Conservation (phyloP, 345 rosid species). For the Erodium maritimum region DNA sequence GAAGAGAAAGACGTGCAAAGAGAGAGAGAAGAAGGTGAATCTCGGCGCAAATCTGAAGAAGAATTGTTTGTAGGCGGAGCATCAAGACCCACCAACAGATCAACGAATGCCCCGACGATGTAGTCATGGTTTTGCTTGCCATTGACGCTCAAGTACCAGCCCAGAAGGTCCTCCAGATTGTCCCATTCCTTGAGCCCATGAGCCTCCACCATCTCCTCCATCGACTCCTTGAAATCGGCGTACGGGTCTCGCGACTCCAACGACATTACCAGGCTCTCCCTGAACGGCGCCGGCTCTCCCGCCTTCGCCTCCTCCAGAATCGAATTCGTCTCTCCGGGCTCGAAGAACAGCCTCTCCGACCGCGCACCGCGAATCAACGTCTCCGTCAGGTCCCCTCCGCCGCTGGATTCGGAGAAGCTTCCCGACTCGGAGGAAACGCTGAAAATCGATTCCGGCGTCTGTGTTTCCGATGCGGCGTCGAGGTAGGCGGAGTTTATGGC, state of each 20-base stretch:
- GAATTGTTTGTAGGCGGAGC: not conserved
- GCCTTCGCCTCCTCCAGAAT: conserved; percentile 5
- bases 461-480: no score
- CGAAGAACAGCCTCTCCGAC: conserved; percentile 31
- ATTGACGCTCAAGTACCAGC: conserved; percentile 41
- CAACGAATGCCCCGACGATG: conserved; percentile 37
- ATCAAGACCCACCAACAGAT: conserved; percentile 19
- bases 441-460: not conserved
- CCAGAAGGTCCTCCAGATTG: conserved; percentile 28
- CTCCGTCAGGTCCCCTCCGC: conserved; percentile 8
- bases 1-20: conserved; percentile 9
- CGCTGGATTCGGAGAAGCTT: not conserved
- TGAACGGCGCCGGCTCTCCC: conserved; percentile 5
- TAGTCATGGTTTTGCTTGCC: conserved; percentile 34
- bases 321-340: conserved; percentile 29
- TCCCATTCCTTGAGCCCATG: conserved; percentile 29
- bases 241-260: conserved; percentile 40
- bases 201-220: conserved; percentile 44
- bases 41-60: no score
- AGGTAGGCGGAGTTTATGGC: not conserved
- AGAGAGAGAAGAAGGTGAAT: conserved; percentile 15
- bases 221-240: conserved; percentile 29
- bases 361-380: conserved; percentile 17
- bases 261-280: conserved; percentile 21
- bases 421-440: not conserved